These are phyloP conservation scores for Francoa sonchifolia DNA, from an alignment of 441 rosid genomes.

Conservation along the genomic window DNA sequence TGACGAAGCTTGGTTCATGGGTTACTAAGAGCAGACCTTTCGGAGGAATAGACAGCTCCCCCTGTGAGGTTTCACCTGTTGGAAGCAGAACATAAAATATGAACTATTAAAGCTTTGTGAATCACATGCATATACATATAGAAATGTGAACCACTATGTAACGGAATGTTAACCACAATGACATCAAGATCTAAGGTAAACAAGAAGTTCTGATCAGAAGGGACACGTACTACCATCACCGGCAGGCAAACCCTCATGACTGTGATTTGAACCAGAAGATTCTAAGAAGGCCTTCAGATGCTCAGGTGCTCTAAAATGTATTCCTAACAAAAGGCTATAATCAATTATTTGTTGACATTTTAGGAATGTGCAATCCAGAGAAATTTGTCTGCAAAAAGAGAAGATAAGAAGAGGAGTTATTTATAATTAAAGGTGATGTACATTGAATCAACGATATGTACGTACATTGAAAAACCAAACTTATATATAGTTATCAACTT, in stretches of 20 bases:
- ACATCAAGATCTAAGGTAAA: too few relatives aligned
- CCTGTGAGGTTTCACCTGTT: constrained; percentile 34
- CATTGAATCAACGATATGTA: constrained; percentile 13
- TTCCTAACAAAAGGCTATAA: constrained; percentile 87
- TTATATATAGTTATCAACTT: neutral
- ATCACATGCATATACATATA: neutral
- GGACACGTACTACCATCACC: constrained; percentile 36
- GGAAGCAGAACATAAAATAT: constrained; percentile 16
- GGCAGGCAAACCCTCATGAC: constrained; percentile 30
- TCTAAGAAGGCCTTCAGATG: constrained; percentile 49
- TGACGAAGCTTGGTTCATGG: constrained; percentile 71
- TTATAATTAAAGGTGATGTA: too few relatives aligned
- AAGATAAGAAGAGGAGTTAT: constrained; percentile 5
- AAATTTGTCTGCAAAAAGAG: constrained; percentile 57
- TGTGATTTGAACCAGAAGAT: constrained; percentile 27
- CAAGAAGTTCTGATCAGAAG: too few relatives aligned
- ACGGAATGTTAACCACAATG: too few relatives aligned
- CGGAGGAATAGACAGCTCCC: constrained; percentile 56
- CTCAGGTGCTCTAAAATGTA: constrained; percentile 92
- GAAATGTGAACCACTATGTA: neutral
- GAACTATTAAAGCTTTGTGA: neutral
- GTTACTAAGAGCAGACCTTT: constrained; percentile 65
- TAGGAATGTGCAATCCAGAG: constrained; percentile 63
- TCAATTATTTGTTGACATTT: constrained; percentile 86
- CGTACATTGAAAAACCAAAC: neutral